Conservation (phyloP, 2,329 filamentous ascomycete genomes). For the Trichoderma gracile region DNA sequence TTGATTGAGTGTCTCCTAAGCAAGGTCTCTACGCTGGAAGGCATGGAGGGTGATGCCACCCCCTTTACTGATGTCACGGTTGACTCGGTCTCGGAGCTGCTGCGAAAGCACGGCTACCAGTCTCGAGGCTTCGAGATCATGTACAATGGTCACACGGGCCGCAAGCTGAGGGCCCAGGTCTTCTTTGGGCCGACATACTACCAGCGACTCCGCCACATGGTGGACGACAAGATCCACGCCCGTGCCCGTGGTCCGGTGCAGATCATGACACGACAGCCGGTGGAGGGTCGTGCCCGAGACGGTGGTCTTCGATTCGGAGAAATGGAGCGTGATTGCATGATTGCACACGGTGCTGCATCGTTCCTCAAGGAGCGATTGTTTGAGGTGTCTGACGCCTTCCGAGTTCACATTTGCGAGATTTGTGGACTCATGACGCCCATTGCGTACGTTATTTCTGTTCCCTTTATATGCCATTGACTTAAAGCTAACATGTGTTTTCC, state of each 20-base stretch:
- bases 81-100: constrained; percentile 82
- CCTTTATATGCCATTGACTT: background rate
- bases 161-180: constrained; percentile 89
- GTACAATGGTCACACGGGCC: constrained; percentile 97
- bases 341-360: constrained; percentile 94
- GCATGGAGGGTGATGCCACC: constrained; percentile 94
- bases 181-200: constrained; percentile 99
- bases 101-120: constrained; percentile 90
- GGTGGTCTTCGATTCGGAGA: constrained; percentile 99
- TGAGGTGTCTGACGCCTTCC: constrained; percentile 95
- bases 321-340: constrained; percentile 99
- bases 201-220: constrained; percentile 98
- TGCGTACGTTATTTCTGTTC: constrained; percentile 67
- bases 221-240: constrained; percentile 99
- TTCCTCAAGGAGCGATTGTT: constrained; percentile 98
- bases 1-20: constrained; percentile 98
- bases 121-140: constrained; percentile 96
- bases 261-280: constrained; percentile 94
- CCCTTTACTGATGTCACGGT: constrained; percentile 98
- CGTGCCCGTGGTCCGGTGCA: constrained; percentile 94
- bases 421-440: constrained; percentile 99
- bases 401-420: constrained; percentile 97
- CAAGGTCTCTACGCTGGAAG: constrained; percentile 91
- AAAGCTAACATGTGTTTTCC: constrained; percentile 40
- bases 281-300: constrained; percentile 96